Conservation (phyloP, 1,284 basidiomycete species). For the Tausonia pullulans region DNA sequence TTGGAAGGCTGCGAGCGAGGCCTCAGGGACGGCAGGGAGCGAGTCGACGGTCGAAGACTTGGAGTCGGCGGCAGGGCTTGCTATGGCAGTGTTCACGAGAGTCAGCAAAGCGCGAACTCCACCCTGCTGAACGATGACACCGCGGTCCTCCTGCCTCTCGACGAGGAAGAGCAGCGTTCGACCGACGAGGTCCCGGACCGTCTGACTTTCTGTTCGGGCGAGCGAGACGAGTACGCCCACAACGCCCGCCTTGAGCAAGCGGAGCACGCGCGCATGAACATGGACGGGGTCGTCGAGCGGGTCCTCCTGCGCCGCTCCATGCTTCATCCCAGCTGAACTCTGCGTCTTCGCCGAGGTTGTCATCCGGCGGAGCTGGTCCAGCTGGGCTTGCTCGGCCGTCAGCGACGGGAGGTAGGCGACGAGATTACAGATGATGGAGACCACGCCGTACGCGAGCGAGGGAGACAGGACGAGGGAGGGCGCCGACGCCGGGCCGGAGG, state of each 20-base stretch:
- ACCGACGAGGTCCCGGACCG: conserved; percentile 31
- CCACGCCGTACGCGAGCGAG: conserved; percentile 59
- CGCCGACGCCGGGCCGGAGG: conserved; percentile 20
- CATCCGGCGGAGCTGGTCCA: conserved; percentile 63
- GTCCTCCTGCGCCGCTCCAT: conserved; percentile 23
- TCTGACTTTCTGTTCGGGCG: conserved; percentile 39
- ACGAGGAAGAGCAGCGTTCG: conserved; percentile 58
- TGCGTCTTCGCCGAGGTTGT: conserved; percentile 39
- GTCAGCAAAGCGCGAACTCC: conserved; percentile 50
- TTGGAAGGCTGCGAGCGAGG: conserved; percentile 60
- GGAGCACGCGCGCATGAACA: conserved; percentile 49
- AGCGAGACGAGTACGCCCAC: conserved; percentile 52
- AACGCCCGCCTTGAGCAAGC: conserved; percentile 49
- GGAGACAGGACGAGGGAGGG: conserved; percentile 15
- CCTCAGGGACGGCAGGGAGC: conserved; percentile 19
- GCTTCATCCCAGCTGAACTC: conserved; percentile 19
- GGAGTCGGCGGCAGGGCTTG: conserved; percentile 12
- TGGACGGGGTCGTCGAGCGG: conserved; percentile 45
- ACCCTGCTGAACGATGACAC: conserved; percentile 69
- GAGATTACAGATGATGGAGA: conserved; percentile 62
- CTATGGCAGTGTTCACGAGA: neutral
- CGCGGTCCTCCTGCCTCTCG: conserved; percentile 63
- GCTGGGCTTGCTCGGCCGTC: conserved; percentile 65
- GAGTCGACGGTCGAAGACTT: conserved; percentile 3
- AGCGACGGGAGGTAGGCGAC: conserved; percentile 56